These are phyloP conservation scores for Lactarius deliciosus DNA, from an alignment of 768 basidiomycete species.

Conservation along the genomic window DNA sequence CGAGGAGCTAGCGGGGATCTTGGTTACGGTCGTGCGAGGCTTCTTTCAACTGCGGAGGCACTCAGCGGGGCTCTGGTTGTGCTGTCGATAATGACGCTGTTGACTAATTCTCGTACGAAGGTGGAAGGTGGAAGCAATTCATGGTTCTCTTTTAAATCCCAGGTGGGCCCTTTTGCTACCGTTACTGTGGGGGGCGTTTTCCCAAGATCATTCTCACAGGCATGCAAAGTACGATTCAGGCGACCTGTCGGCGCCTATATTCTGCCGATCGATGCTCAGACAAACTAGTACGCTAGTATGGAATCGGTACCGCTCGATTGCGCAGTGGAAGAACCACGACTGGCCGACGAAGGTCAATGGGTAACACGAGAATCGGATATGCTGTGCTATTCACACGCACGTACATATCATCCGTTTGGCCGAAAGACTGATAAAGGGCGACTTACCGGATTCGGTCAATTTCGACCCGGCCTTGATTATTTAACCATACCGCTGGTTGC, in stretches of 20 bases:
- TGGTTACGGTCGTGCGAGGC: not conserved
- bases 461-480: slow-evolving; percentile 11
- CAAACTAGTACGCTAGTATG: not conserved
- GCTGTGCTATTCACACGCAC: slow-evolving; percentile 15
- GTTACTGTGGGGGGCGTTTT: not conserved
- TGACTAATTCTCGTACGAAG: not conserved
- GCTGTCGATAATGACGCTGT: not conserved
- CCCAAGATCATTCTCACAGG: not conserved
- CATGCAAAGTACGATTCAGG: no score
- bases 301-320: not conserved
- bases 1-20: not conserved
- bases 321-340: not conserved
- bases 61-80: not conserved
- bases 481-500: not conserved
- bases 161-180: not conserved
- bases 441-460: slow-evolving; percentile 9
- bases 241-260: not conserved
- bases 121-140: not conserved
- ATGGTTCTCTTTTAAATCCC: not conserved
- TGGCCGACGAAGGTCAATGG: not conserved
- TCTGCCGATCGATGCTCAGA: not conserved
- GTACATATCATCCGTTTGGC: slow-evolving; percentile 20
- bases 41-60: not conserved
- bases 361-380: not conserved
- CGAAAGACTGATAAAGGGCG: not conserved